Base-by-base conservation (phyloP, 768 basidiomycete species). In the Suillus ampliporus region DNA sequence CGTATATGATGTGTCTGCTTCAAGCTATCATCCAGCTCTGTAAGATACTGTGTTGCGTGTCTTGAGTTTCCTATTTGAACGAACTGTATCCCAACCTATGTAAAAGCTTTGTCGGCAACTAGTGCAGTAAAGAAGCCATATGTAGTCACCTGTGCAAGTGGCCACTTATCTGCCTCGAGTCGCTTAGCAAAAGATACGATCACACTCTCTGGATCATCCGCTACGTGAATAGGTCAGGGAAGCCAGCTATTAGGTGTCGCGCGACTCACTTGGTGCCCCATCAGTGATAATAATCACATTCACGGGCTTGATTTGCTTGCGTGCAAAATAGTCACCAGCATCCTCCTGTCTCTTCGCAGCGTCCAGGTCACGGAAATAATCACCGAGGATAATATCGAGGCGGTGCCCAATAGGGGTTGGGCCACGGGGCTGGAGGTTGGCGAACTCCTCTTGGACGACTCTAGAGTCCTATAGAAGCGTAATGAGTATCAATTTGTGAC, bases 11-110 rank as follows among this genome's bases (percentile, higher is more conserved):
- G 73, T 6, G 61, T 74, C 2, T 63, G 65, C 14, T 78, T 67
- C 40, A 92, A 73, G 13, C 79, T 83, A 66, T 90, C 83, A 65
- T 92, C 91, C 14, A 91, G 77, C 59, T 83, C 75, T 60, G 78
- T 71, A 50, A 86, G 78, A 67, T 71, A 89, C 67, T 74, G 75
- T 3, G 79, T 66, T 50, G 86, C 78, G 63, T 70, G 50, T 57
- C 66, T 40, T 61, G 70, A 67, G 70, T 83, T 71, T 5, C 90
- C 90, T 40, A 92, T 84, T 72, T 92, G 91, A 1, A 92, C 83
- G 57, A 92, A 89, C 65, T 90, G 89, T 31, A 90, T 83, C 0
- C 89, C 87, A 19, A 90, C 78, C 83, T 90, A 70, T 28, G 63
- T 50, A 35, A 70, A 41, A 26, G 31, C 15, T 3, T 4, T 3